These are phyloP conservation scores for Pterocarpus santalinus DNA, from an alignment of 306 rosid genomes.

Conservation along the genomic window DNA sequence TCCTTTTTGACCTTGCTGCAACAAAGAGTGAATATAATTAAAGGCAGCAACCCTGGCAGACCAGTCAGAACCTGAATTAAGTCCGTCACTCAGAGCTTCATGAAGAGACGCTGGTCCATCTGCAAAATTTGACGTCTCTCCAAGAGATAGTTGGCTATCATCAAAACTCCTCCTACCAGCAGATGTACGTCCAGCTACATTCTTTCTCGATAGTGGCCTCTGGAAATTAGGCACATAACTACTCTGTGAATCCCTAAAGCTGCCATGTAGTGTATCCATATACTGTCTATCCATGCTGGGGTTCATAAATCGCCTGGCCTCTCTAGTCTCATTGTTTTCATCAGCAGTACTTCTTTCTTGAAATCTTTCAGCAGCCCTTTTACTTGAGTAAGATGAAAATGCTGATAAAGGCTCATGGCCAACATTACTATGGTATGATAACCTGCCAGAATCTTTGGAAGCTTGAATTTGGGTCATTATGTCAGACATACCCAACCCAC, in stretches of 20 bases:
- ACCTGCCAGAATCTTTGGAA: conserved; percentile 82
- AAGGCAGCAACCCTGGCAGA: conserved; percentile 95
- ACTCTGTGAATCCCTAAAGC: conserved; percentile 76
- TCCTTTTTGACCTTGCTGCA: conserved; percentile 96
- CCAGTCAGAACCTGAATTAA: conserved; percentile 96
- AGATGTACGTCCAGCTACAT: conserved; percentile 78
- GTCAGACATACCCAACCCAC: conserved; percentile 90
- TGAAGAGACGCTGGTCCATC: conserved; percentile 86
- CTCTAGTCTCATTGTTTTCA: conserved; percentile 71
- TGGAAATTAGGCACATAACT: conserved; percentile 92
- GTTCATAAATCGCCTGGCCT: conserved; percentile 70
- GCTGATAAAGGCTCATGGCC: conserved; percentile 63
- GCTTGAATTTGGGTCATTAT: conserved; percentile 97
- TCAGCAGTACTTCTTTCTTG: conserved; percentile 75
- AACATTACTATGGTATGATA: conserved; percentile 61
- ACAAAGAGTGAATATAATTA: conserved; percentile 81
- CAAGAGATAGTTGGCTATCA: conserved; percentile 80
- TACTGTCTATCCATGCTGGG: conserved; percentile 72
- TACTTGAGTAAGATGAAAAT: conserved; percentile 70
- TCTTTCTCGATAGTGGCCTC: conserved; percentile 92
- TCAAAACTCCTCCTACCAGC: conserved; percentile 94
- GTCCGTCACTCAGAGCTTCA: conserved; percentile 94
- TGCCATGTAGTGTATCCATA: conserved; percentile 70
- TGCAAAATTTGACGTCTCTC: conserved; percentile 77
- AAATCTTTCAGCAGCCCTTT: conserved; percentile 67